Conservation (phyloP, 2,329 filamentous ascomycete genomes). For the Penicillium crustosum region DNA sequence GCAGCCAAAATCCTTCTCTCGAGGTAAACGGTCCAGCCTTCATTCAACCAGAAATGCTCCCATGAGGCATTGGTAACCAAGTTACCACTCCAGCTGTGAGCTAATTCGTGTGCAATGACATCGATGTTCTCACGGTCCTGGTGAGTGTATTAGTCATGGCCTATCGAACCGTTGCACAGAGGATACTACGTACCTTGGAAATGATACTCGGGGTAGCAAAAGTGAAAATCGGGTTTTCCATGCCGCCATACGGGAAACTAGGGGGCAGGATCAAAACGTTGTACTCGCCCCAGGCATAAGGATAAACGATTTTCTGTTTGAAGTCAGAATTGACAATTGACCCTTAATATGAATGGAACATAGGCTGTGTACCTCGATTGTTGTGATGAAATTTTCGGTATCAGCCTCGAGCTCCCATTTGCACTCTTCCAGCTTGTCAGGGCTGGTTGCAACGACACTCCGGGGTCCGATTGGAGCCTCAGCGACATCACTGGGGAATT, state of each 20-base stretch:
- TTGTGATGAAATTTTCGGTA: conserved; percentile 87
- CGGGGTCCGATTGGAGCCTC: conserved; percentile 83
- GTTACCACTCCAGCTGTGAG: conserved; percentile 85
- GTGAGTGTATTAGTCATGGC: neutral
- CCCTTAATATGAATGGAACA: neutral
- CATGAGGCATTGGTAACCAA: conserved; percentile 56
- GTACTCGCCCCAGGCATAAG: conserved; percentile 92
- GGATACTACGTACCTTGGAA: conserved; percentile 57
- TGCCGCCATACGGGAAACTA: conserved; percentile 82
- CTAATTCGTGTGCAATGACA: conserved; percentile 85
- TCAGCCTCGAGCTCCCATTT: conserved; percentile 90
- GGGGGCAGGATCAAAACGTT: conserved; percentile 89
- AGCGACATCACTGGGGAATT: conserved; percentile 67
- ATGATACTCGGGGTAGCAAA: conserved; percentile 95
- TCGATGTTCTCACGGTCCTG: conserved; percentile 83
- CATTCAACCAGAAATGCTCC: conserved; percentile 62
- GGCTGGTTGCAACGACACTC: conserved; percentile 81
- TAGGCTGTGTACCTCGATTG: conserved; percentile 66
- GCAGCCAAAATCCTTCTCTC: conserved; percentile 67
- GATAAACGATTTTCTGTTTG: conserved; percentile 64
- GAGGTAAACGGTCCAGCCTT: conserved; percentile 92
- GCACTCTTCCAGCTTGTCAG: conserved; percentile 78
- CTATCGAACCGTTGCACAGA: neutral
- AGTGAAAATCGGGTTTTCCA: conserved; percentile 89
- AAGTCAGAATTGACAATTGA: conserved; percentile 13